phyloP scores from a whole-genome alignment of 192 early-diverging fungal species.

The Coemansia sp. region DNA sequence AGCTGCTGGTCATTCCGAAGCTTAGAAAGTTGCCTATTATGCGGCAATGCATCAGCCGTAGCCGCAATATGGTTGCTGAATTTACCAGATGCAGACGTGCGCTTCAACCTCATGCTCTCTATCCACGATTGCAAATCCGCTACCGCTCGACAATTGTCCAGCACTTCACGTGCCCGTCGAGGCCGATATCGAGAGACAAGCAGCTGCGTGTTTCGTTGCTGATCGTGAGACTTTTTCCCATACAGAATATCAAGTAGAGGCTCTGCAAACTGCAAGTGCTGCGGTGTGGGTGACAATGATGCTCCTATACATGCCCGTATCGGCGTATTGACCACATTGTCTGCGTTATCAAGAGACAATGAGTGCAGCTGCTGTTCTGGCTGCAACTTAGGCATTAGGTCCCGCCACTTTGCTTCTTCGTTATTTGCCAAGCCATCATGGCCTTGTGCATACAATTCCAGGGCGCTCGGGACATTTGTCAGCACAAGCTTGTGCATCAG shows the following conservation, averaged over 20 bases:
- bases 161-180: conserved; percentile 27
- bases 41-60: not conserved
- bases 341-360: not conserved
- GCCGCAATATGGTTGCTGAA: conserved; percentile 1
- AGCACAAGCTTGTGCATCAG: not conserved
- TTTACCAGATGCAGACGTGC: conserved; percentile 8
- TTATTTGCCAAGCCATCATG: conserved; percentile 3
- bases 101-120: conserved; percentile 42
- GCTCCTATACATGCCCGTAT: not conserved
- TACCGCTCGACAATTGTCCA: conserved; percentile 31
- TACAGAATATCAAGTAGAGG: conserved; percentile 26
- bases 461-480: not conserved
- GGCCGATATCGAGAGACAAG: conserved; percentile 38
- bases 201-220: conserved; percentile 13
- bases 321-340: not conserved
- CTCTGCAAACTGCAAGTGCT: conserved; percentile 27
- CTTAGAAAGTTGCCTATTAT: too few species aligned
- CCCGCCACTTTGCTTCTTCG: conserved; percentile 20
- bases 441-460: not conserved
- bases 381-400: not conserved
- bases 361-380: conserved; percentile 1
- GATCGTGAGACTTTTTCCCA: not conserved
- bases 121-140: conserved; percentile 44
- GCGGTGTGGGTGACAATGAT: conserved; percentile 8
- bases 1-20: too few species aligned